These are phyloP conservation scores for Jasminum sambac DNA, from an alignment of 257 asterid species.

Conservation along the genomic window DNA sequence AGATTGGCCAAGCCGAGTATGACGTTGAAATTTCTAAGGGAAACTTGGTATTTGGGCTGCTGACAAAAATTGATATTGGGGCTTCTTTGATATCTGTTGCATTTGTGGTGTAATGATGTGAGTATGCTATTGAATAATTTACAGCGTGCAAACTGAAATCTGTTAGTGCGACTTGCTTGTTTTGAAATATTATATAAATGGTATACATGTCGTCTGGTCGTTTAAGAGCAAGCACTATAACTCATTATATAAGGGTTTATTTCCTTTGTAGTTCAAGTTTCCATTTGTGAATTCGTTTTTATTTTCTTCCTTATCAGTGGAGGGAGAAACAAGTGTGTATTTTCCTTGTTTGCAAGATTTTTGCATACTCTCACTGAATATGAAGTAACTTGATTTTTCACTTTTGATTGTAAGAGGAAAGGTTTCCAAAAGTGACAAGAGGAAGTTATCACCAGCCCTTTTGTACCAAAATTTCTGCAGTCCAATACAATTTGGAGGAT, in stretches of 20 bases:
- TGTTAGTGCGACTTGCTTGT: not conserved
- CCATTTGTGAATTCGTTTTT: too few relatives aligned
- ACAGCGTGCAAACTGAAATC: not conserved
- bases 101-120: not conserved
- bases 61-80: too few relatives aligned
- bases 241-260: not conserved
- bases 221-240: not conserved
- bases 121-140: not conserved
- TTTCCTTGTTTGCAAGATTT: too few relatives aligned
- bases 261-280: too few relatives aligned
- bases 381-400: not conserved
- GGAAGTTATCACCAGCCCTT: too few relatives aligned
- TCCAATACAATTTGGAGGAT: slow-evolving; percentile 1
- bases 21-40: too few relatives aligned
- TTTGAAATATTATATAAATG: not conserved
- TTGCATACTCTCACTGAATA: not conserved
- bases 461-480: too few relatives aligned
- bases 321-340: too few relatives aligned
- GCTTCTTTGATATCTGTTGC: not conserved
- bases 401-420: not conserved
- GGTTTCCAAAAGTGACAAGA: too few relatives aligned
- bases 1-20: too few relatives aligned
- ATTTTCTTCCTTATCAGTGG: too few relatives aligned
- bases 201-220: not conserved
- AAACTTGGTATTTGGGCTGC: too few relatives aligned